Conservation (phyloP, 1,284 basidiomycete genomes). For the Wallemia mellicola region DNA sequence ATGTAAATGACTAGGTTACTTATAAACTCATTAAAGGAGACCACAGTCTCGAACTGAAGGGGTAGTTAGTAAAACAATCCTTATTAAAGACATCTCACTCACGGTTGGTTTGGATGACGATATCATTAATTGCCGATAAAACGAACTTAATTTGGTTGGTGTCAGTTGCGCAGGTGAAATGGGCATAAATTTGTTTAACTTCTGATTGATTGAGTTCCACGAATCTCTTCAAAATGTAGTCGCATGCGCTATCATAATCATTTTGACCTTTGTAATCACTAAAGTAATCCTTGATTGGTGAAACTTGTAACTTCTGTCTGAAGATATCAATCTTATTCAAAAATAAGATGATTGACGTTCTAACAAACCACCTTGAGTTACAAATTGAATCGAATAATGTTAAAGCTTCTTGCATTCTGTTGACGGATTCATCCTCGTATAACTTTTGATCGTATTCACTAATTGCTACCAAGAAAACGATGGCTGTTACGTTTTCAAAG, state of each 20-base stretch:
- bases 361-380: conserved; percentile 78
- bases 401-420: conserved; percentile 72
- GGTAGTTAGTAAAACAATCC: neutral
- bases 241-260: conserved; percentile 58
- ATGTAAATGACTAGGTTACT: neutral
- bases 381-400: conserved; percentile 26
- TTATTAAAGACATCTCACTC: neutral
- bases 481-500: conserved; percentile 60
- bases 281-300: conserved; percentile 11
- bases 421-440: conserved; percentile 72
- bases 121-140: conserved; percentile 25
- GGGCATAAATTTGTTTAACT: conserved; percentile 51
- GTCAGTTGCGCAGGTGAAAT: conserved; percentile 68
- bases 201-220: conserved; percentile 59
- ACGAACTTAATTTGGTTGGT: conserved; percentile 62
- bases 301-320: conserved; percentile 43
- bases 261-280: conserved; percentile 34
- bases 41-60: neutral
- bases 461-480: conserved; percentile 54
- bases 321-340: conserved; percentile 76
- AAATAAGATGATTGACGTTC: conserved; percentile 79
- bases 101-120: conserved; percentile 13
- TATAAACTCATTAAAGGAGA: neutral
- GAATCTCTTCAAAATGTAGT: conserved; percentile 59
- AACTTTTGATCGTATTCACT: conserved; percentile 77